Conservation (phyloP, 2,329 filamentous ascomycete genomes). For the Geoglossum cookeanum region DNA sequence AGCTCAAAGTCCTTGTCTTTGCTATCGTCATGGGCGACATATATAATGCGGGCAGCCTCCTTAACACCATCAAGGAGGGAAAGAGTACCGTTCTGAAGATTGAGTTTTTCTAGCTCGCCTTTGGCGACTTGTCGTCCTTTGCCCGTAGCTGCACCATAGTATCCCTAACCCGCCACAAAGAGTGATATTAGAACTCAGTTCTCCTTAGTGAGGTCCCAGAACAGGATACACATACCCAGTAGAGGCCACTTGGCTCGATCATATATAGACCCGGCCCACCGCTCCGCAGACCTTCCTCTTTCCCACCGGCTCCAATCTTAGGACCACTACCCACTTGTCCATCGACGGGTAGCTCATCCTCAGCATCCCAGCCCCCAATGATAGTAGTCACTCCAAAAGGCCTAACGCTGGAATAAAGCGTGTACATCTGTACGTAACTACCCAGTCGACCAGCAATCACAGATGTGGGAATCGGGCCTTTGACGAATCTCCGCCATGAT, state of each 20-base stretch:
- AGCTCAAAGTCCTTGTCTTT: constrained; percentile 99
- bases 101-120: constrained; percentile 94
- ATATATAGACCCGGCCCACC: constrained; percentile 93
- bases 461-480: constrained; percentile 74
- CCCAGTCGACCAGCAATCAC: constrained; percentile 87
- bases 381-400: constrained; percentile 95
- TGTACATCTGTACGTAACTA: constrained; percentile 92
- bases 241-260: constrained; percentile 92
- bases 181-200: neutral
- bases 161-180: constrained; percentile 36
- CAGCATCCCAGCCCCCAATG: constrained; percentile 80
- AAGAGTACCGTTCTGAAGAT: constrained; percentile 58
- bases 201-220: neutral
- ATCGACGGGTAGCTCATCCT: constrained; percentile 68
- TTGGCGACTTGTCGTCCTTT: constrained; percentile 95
- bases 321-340: constrained; percentile 78
- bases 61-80: constrained; percentile 78
- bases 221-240: constrained; percentile 45
- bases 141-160: constrained; percentile 92
- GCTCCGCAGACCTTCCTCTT: constrained; percentile 51
- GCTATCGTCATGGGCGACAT: constrained; percentile 93
- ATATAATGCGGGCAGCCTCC: constrained; percentile 92
- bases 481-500: constrained; percentile 84
- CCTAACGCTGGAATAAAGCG: constrained; percentile 87
- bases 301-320: constrained; percentile 62